Conservation (phyloP, 2,329 filamentous ascomycete genomes). For the Magnaporthiopsis rhizophila region DNA sequence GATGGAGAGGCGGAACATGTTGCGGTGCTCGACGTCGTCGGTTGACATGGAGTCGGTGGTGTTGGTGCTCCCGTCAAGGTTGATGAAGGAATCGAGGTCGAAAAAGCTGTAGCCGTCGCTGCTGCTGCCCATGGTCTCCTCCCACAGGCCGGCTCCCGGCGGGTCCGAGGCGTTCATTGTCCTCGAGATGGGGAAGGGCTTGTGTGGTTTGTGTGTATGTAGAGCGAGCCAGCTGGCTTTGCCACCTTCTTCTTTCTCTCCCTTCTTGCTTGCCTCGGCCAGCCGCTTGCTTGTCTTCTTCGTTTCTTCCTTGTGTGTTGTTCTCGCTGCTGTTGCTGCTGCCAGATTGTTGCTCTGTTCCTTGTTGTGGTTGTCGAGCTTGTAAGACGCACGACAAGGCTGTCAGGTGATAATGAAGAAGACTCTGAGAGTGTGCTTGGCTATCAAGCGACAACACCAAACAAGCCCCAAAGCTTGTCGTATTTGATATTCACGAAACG, state of each 20-base stretch:
- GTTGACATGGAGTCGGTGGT: conserved; percentile 11
- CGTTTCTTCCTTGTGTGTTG: background rate
- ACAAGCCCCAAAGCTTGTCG: no score
- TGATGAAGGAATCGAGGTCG: conserved; percentile 20
- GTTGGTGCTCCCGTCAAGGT: conserved; percentile 14
- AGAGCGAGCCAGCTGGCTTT: background rate
- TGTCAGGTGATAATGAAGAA: no score
- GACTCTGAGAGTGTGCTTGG: no score
- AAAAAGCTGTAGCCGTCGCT: conserved; percentile 14
- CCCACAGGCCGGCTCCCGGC: background rate
- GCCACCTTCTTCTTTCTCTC: background rate
- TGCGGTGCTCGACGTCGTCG: conserved; percentile 9
- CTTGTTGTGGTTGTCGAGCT: no score
- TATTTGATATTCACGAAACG: no score
- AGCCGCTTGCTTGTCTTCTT: background rate
- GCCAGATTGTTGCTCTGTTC: no score
- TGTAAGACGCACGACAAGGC: no score
- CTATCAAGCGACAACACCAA: no score
- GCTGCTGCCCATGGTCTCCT: background rate
- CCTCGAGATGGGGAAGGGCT: background rate
- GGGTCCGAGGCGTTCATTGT: background rate
- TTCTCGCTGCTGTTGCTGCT: no score
- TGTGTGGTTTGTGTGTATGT: no score
- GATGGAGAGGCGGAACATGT: conserved; percentile 7
- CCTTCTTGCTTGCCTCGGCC: background rate